A percentile compares a stretch with the other conserved stretches of the same genome.
Evolutionary conservation across 2,329 filamentous ascomycete species (phyloP).

Genomic region (Alternaria sp.): DNA sequence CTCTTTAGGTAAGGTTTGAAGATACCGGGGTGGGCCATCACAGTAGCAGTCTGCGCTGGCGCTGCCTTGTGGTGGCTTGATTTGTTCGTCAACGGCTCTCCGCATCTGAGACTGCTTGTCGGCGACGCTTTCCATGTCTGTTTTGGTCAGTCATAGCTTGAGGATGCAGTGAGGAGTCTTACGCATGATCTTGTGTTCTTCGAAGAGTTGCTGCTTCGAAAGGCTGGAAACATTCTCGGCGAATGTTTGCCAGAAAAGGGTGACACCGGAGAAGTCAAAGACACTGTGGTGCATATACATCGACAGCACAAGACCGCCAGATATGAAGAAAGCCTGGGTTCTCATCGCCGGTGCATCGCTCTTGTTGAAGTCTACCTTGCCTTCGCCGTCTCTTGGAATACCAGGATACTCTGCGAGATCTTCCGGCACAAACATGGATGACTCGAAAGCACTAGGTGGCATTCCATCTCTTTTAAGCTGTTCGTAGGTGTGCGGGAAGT

Average conservation of each 20-base stretch:
- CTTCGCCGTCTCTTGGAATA: slow-evolving; percentile 36
- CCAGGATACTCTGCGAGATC: slow-evolving; percentile 36
- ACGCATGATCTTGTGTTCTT: slow-evolving; percentile 17
- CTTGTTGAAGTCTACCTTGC: slow-evolving; percentile 32
- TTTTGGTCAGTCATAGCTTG: slow-evolving; percentile 16
- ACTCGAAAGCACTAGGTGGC: slow-evolving; percentile 41
- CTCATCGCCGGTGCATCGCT: slow-evolving; percentile 39
- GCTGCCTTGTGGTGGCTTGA: slow-evolving; percentile 7
- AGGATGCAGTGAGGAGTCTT: not conserved
- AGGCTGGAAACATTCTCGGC: slow-evolving; percentile 31
- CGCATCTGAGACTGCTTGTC: slow-evolving; percentile 34
- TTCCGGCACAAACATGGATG: slow-evolving; percentile 38
- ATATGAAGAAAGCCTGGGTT: slow-evolving; percentile 44
- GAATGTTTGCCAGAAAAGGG: slow-evolving; percentile 35
- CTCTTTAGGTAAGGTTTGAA: slow-evolving; percentile 32
- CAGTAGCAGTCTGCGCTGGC: slow-evolving; percentile 36
- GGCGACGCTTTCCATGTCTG: slow-evolving; percentile 26
- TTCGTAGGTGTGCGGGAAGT: slow-evolving; percentile 36
- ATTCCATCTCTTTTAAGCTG: slow-evolving; percentile 40
- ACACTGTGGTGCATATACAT: slow-evolving; percentile 44
- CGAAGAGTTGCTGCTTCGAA: slow-evolving; percentile 21
- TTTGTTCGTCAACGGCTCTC: slow-evolving; percentile 28
- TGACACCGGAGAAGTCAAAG: slow-evolving; percentile 41
- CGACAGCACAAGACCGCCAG: slow-evolving; percentile 44
- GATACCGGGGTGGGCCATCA: slow-evolving; percentile 33